Base-by-base conservation (phyloP, 768 basidiomycete species). In the Pisolithus orientalis region DNA sequence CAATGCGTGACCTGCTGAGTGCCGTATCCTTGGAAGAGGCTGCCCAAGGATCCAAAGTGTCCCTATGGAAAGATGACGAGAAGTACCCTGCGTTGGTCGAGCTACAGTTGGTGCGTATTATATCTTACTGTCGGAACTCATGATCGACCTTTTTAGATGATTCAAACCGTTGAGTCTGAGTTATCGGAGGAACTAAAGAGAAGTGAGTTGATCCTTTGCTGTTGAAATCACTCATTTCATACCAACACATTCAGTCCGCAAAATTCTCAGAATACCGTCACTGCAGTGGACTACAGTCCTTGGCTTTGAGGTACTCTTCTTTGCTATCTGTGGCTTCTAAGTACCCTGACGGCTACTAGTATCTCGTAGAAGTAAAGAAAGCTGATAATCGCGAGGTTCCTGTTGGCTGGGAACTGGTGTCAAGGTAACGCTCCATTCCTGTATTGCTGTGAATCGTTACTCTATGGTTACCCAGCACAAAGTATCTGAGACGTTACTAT, bases 311-410 rank as follows among this genome's bases (percentile, higher is more conserved):
- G 92, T 90, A 58, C 52, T 72, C 51, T 9, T 16, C 44, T 40
- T 40, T 8, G 2, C 21, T 53, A 54, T 57, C 44, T 25, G 27
- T 46, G 43, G 34, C 4, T 14, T 16, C 24, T 11, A 34, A 37
- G 17, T 39, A 21, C 38, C 32, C 7, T 52, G 5, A 29, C 39
- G 39, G 34, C 32, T 25, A 32, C 55, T 58, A 96, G 85, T 94
- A 80, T 64, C 72, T 96, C 9, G 73, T 95, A 9, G 90, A 95
- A 65, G 69, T 95, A 24, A 84, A 81, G 54, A 83, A 80, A 49
- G 78, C 65, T 64, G 83, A 67, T 56, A 77, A 70, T 34, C 67
- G 64, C 40, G 67, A 70, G 6, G 64, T 75, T 1, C 82, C 81
- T 2, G 65, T 68, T 8, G 68, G 68, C 38, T 94, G 90, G 89